Conservation (phyloP, 345 rosid genomes). For the Kernera saxatilis region DNA sequence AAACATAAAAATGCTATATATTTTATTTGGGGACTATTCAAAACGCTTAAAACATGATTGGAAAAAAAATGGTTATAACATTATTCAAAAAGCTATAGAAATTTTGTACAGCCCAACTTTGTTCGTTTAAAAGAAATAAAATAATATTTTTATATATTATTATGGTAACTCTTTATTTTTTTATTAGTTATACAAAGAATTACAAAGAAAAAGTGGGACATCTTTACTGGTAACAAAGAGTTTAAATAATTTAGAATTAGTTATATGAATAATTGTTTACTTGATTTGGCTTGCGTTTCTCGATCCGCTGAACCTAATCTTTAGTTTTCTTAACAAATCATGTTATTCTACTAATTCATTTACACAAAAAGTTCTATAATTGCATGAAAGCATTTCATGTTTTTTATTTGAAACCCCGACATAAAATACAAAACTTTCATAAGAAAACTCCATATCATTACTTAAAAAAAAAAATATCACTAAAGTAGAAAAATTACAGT, state of each 20-base stretch:
- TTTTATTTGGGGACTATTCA: no score
- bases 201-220: slow-evolving; percentile 1
- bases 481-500: not conserved
- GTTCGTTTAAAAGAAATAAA: not conserved
- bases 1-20: no score
- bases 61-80: no score
- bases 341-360: not conserved
- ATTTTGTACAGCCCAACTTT: no score
- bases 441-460: not conserved
- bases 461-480: not conserved
- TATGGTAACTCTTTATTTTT: not conserved
- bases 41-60: no score
- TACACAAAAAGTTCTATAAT: not conserved
- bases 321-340: not conserved
- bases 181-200: not conserved
- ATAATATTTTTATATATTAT: not conserved
- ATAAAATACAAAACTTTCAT: not conserved
- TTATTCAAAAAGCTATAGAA: no score
- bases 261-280: not conserved
- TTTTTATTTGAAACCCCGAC: not conserved
- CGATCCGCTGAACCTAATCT: slow-evolving; percentile 22
- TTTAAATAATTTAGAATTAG: not conserved
- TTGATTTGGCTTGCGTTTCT: slow-evolving; percentile 2
- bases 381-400: not conserved
- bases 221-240: slow-evolving; percentile 9